A percentile compares a stretch with the other conserved stretches of the same genome.
These are phyloP conservation scores for Wickerhamiella sergipiensis DNA, from an alignment of 805 yeast genomes.

Conservation along the genomic window DNA sequence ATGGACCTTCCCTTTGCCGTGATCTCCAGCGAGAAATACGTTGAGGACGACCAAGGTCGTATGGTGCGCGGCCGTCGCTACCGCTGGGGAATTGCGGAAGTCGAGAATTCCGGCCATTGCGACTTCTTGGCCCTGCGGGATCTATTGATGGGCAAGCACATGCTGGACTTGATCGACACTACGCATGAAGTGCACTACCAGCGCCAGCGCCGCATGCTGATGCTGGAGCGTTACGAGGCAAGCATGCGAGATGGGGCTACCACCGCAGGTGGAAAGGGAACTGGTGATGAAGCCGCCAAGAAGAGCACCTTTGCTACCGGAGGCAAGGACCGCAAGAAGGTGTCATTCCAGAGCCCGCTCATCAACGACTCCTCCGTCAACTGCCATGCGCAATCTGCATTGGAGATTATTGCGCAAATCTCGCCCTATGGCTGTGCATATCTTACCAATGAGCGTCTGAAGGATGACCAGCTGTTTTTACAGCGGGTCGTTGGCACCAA, in stretches of 20 bases:
- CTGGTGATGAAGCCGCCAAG: neutral
- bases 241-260: neutral
- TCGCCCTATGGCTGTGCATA: conserved; percentile 5
- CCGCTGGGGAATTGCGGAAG: conserved; percentile 81
- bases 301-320: neutral
- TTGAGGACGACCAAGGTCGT: conserved; percentile 42
- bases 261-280: neutral
- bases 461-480: conserved; percentile 9
- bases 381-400: neutral
- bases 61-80: conserved; percentile 65
- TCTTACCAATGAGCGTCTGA: conserved; percentile 6
- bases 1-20: conserved; percentile 61
- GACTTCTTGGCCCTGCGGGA: conserved; percentile 57
- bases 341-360: neutral
- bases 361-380: neutral
- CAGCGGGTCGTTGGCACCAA: conserved; percentile 9
- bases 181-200: conserved; percentile 77
- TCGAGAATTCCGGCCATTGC: conserved; percentile 63
- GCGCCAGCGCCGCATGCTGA: conserved; percentile 39
- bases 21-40: conserved; percentile 53
- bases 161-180: conserved; percentile 61
- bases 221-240: conserved; percentile 15
- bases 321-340: neutral
- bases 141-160: conserved; percentile 50
- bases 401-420: conserved; percentile 10